Base-by-base conservation (phyloP, 306 rosid species). In the Castanospermum australe region DNA sequence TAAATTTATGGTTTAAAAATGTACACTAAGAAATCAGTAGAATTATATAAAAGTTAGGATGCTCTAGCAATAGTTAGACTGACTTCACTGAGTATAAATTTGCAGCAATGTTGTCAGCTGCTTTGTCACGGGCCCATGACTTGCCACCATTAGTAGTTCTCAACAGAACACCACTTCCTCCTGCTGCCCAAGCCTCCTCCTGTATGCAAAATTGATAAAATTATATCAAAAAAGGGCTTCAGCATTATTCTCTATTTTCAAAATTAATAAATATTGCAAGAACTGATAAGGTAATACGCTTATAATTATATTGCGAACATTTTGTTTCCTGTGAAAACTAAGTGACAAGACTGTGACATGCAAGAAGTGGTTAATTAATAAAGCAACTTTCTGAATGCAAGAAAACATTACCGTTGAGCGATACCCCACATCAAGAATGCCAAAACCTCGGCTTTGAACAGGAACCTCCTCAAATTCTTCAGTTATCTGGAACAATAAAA, bases 101-200 rank as follows among this genome's bases (percentile, higher is more conserved):
- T 72, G 98, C 99, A 35, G 99, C 98, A 81, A 95, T 93, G 80
- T 93, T 92, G 83, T 92, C 99, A 45, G 98, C 98, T 74, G 98
- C 98, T 89, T 95, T 95, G 87, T 95, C 98, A 20, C 96, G 99
- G 77, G 56, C 80, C 99, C 98, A 95, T 73, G 96, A 78, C 92
- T 88, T 91, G 79, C 99, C 99, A 79, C 99, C 97, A 71, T 95
- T 92, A 76, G 87, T 91, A 55, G 99, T 89, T 84, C 90, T 90
- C 86, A 95, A 81, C 55, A 95, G 88, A 75, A 95, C 38, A 60
- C 99, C 99, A 81, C 99, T 95, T 81, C 99, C 99, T 30, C 99
- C 99, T 17, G 99, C 99, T 56, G 98, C 99, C 99, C 99, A 95
- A 64, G 99, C 99, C 89, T 95, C 99, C 0, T 90, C 98, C 99